These are phyloP conservation scores for Leishmania major DNA, from an alignment of 208 protist genomes.

Conservation along the genomic window DNA sequence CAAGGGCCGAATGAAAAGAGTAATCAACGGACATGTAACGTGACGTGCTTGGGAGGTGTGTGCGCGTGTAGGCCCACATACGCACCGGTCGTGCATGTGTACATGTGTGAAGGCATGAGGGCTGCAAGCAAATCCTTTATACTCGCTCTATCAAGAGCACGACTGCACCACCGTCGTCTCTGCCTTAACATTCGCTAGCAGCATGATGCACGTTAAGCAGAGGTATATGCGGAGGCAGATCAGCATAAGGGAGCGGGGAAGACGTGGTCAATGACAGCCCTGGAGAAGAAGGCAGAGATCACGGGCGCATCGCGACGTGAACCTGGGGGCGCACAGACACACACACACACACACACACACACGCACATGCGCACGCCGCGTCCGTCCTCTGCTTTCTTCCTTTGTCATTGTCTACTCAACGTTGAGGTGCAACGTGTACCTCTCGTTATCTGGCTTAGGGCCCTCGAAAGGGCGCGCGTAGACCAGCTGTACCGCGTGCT, in stretches of 20 bases:
- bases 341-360: too few relatives aligned
- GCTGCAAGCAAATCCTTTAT: too few relatives aligned
- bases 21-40: background rate
- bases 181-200: background rate
- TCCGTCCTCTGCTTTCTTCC: background rate
- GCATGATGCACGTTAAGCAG: background rate
- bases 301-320: background rate
- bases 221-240: background rate
- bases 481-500: constrained; percentile 42
- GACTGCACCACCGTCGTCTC: background rate
- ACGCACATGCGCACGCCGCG: background rate
- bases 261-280: background rate
- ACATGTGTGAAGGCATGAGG: background rate
- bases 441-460: constrained; percentile 19
- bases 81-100: background rate
- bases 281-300: background rate
- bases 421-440: constrained; percentile 52
- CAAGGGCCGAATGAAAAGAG: too few relatives aligned
- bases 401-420: constrained; percentile 12
- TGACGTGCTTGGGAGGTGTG: background rate
- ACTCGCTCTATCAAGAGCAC: background rate
- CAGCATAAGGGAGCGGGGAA: background rate
- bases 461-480: constrained; percentile 60
- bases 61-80: background rate
- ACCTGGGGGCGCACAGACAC: too few relatives aligned